Percentiles rank a stretch among this genome's conserved stretches.
Conservation (phyloP, 768 basidiomycete genomes). For the Cyathus striatus region DNA sequence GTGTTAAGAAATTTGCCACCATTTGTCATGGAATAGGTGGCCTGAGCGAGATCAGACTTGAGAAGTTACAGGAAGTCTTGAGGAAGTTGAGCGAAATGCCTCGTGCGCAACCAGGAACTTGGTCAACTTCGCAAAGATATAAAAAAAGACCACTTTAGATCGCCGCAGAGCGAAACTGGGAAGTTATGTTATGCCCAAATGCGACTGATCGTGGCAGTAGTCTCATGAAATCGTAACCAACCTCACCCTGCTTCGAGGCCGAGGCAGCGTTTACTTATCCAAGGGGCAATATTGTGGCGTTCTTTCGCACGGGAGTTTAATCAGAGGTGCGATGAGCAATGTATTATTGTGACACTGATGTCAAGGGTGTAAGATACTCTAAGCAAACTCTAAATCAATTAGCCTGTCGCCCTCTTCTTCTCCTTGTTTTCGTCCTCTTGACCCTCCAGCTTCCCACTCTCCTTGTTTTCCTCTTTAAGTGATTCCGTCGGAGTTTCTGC, state of each 20-base stretch:
- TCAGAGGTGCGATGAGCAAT: not conserved
- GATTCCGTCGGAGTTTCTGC: slow-evolving; percentile 15
- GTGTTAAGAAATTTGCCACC: slow-evolving; percentile 18
- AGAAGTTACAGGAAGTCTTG: not conserved
- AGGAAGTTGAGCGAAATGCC: too few species aligned
- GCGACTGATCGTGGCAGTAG: slow-evolving; percentile 4
- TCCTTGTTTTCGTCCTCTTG: slow-evolving; percentile 11
- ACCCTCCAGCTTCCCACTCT: slow-evolving; percentile 35
- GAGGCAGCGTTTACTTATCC: too few species aligned
- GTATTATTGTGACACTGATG: slow-evolving; percentile 2
- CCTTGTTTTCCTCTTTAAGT: slow-evolving; percentile 21
- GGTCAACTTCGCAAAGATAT: slow-evolving; percentile 5
- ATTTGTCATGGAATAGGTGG: slow-evolving; percentile 14
- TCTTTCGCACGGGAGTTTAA: slow-evolving; percentile 6
- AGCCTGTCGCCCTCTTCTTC: slow-evolving; percentile 43
- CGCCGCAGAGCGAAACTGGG: slow-evolving; percentile 13
- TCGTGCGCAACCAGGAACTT: slow-evolving; percentile 15
- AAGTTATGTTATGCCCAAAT: slow-evolving; percentile 10
- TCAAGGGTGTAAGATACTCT: slow-evolving; percentile 4
- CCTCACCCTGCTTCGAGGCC: too few species aligned
- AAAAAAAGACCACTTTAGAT: slow-evolving; percentile 14
- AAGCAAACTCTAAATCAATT: slow-evolving; percentile 12
- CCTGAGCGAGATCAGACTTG: too few species aligned
- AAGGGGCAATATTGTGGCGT: slow-evolving; percentile 10
- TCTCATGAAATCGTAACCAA: not conserved